Evolutionary conservation across 2,329 filamentous ascomycete genomes (phyloP).

Genomic region (Elsinoe perseae): DNA sequence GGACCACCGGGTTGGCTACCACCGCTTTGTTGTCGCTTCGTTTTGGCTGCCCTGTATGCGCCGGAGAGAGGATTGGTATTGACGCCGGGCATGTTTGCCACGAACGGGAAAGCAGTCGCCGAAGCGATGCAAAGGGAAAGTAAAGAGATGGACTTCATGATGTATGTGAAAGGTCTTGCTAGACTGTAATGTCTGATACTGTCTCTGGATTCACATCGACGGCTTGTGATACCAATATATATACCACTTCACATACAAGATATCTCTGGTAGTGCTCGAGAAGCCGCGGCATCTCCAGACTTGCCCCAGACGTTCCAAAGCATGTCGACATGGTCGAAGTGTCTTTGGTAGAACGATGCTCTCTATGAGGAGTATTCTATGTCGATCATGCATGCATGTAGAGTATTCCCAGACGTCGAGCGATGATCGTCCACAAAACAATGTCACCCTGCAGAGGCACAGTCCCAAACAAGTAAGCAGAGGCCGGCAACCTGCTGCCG

Average conservation of each 20-base stretch:
- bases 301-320: conserved; percentile 2
- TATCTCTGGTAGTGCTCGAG: background rate
- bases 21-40: conserved; percentile 29
- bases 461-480: conserved; percentile 1
- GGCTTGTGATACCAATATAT: background rate
- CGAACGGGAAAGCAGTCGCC: conserved; percentile 34
- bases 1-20: conserved; percentile 24
- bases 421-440: background rate
- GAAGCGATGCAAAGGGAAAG: conserved; percentile 23
- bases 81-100: conserved; percentile 31
- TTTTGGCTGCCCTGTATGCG: conserved; percentile 17
- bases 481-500: background rate
- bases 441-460: conserved; percentile 4
- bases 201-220: background rate
- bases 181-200: background rate
- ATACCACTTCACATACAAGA: background rate
- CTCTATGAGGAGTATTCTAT: background rate
- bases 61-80: conserved; percentile 29
- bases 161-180: background rate
- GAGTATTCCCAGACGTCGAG: background rate
- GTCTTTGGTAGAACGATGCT: background rate
- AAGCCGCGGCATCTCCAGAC: conserved; percentile 3
- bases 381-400: background rate
- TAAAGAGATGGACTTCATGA: conserved; percentile 24
- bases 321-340: background rate